Conservation (phyloP, 306 rosid species). For the Mimosa pudica region DNA sequence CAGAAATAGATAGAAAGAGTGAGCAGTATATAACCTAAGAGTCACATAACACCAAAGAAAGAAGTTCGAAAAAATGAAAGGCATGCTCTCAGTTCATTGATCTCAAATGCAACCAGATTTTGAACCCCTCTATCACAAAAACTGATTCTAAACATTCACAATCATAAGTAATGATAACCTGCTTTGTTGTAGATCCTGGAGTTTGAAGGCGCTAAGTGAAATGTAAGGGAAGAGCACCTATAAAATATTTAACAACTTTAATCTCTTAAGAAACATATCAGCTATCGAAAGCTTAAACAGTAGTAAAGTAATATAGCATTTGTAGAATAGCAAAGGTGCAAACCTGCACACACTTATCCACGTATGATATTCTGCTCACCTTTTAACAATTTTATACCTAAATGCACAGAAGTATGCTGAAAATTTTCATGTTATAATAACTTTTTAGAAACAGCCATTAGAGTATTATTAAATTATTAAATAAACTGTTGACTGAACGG, state of each 20-base stretch:
- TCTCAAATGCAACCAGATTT: too few relatives aligned
- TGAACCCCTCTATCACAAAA: too few relatives aligned
- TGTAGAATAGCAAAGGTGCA: neutral
- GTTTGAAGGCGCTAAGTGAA: neutral
- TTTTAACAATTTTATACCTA: neutral
- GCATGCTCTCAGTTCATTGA: too few relatives aligned
- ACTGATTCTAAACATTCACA: too few relatives aligned
- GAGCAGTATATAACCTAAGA: too few relatives aligned
- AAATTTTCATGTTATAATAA: neutral
- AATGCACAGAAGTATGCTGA: constrained; percentile 25
- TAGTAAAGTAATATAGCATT: neutral
- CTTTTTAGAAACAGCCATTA: neutral
- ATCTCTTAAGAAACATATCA: neutral
- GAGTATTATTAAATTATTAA: neutral
- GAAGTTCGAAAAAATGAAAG: too few relatives aligned
- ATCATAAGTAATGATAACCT: neutral
- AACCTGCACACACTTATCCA: neutral
- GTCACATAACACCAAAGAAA: too few relatives aligned
- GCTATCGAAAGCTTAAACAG: neutral
- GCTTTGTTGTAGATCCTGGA: neutral
- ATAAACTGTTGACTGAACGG: constrained; percentile 7
- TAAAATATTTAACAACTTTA: neutral
- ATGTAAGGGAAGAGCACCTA: neutral
- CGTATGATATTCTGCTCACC: neutral
- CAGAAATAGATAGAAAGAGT: too few relatives aligned